These are phyloP conservation scores for Neurospora sp. DNA, from an alignment of 495 filamentous ascomycete species.

Conservation along the genomic window DNA sequence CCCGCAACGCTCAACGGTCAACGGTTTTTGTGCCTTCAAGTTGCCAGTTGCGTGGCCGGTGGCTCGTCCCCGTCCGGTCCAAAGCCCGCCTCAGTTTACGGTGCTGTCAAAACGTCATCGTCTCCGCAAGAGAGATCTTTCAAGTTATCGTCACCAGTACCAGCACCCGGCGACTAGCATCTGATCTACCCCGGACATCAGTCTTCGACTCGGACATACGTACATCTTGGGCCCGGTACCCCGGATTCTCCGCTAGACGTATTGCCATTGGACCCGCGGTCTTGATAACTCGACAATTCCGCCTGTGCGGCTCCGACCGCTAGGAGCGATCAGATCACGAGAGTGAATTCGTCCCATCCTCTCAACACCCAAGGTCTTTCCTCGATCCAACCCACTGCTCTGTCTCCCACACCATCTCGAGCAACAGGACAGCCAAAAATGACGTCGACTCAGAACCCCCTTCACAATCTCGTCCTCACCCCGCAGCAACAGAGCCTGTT, in stretches of 20 bases:
- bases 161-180: neutral
- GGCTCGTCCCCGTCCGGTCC: neutral
- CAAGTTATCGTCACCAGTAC: neutral
- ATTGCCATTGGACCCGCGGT: neutral
- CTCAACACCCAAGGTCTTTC: neutral
- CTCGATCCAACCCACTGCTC: neutral
- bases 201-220: neutral
- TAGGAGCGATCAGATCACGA: neutral
- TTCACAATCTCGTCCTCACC: conserved; percentile 50
- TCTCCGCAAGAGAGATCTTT: neutral
- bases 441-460: conserved; percentile 32
- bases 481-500: conserved; percentile 81
- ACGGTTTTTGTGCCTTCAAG: neutral
- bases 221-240: neutral
- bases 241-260: neutral
- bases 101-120: neutral
- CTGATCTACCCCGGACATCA: neutral
- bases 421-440: conserved; percentile 29
- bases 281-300: neutral
- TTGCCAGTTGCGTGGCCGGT: neutral
- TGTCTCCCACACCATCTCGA: neutral
- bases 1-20: neutral
- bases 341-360: neutral
- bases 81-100: neutral
- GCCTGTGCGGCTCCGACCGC: neutral